Percentiles rank a stretch among this genome's conserved stretches.
These are phyloP conservation scores for Nakazawaea laoshanensis DNA, from an alignment of 805 yeast genomes.

Conservation along the genomic window DNA sequence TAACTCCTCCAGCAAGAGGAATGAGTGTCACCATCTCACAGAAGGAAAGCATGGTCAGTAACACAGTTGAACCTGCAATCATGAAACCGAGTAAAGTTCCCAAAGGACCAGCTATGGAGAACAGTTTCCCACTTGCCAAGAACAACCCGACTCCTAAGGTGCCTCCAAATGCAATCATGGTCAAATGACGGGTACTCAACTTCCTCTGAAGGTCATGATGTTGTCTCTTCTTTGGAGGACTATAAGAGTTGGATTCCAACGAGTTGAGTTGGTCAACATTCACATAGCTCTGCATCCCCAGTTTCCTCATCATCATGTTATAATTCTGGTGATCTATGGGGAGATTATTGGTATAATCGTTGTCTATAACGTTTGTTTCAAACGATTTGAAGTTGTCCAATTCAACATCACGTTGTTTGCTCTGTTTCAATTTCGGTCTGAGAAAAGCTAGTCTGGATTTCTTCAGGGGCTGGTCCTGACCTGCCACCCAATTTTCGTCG, in stretches of 20 bases:
- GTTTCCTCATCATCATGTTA: background rate
- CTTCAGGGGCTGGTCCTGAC: slow-evolving; percentile 2
- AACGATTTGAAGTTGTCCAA: slow-evolving; percentile 6
- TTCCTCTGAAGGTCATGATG: slow-evolving; percentile 25
- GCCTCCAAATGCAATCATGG: slow-evolving; percentile 74
- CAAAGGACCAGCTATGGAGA: slow-evolving; percentile 68
- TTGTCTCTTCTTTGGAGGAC: slow-evolving; percentile 27
- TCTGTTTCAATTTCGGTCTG: background rate
- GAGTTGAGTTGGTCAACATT: slow-evolving; percentile 4
- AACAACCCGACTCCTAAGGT: slow-evolving; percentile 76
- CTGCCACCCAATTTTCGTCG: slow-evolving; percentile 6
- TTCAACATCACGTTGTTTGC: background rate
- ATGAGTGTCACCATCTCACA: slow-evolving; percentile 78
- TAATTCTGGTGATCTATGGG: slow-evolving; percentile 10
- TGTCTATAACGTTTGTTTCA: slow-evolving; percentile 9
- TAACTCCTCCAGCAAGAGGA: slow-evolving; percentile 73
- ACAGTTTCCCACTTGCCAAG: slow-evolving; percentile 63
- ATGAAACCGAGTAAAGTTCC: slow-evolving; percentile 65
- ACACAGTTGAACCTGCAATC: slow-evolving; percentile 56
- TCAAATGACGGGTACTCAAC: slow-evolving; percentile 57
- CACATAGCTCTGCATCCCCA: background rate
- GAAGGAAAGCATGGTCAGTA: slow-evolving; percentile 63
- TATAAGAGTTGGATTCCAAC: slow-evolving; percentile 1
- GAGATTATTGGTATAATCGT: slow-evolving; percentile 3
- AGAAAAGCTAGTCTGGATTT: background rate